These are phyloP conservation scores for Smittium culicis DNA, from an alignment of 371 early-diverging fungal genomes.

Conservation along the genomic window DNA sequence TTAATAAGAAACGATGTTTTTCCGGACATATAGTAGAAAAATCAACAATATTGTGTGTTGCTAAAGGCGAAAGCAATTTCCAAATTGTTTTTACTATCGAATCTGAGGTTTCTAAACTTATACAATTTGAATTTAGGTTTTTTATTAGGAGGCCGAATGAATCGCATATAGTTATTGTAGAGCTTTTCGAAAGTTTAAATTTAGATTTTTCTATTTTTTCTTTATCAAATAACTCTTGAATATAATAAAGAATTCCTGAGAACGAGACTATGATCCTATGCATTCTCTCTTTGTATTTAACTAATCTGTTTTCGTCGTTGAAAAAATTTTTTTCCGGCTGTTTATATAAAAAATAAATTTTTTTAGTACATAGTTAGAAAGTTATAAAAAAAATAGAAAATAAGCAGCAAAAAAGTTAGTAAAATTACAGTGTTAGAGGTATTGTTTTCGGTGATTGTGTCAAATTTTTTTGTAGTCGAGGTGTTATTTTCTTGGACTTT, in stretches of 20 bases:
- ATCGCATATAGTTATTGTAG: not conserved
- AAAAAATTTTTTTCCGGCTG: too few species aligned
- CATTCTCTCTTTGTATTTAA: not conserved
- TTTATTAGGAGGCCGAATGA: not conserved
- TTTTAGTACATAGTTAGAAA: too few species aligned
- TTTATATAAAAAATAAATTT: too few species aligned
- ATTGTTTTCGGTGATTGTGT: too few species aligned
- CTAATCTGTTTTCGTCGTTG: too few species aligned
- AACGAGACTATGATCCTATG: not conserved
- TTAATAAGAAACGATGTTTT: not conserved
- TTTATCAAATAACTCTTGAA: not conserved
- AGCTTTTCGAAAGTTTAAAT: not conserved
- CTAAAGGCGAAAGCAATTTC: not conserved
- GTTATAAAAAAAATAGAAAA: too few species aligned
- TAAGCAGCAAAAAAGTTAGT: too few species aligned
- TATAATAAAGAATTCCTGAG: not conserved
- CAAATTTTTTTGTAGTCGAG: too few species aligned
- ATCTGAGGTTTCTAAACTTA: not conserved
- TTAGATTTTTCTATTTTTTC: not conserved
- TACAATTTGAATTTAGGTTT: not conserved
- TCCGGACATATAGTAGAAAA: not conserved
- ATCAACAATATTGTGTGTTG: not conserved
- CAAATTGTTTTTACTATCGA: not conserved
- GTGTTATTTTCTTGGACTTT: too few species aligned
- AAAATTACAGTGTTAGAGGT: too few species aligned